Base-by-base conservation (phyloP, 495 filamentous ascomycete species). In the Penicillium crystallinum region DNA sequence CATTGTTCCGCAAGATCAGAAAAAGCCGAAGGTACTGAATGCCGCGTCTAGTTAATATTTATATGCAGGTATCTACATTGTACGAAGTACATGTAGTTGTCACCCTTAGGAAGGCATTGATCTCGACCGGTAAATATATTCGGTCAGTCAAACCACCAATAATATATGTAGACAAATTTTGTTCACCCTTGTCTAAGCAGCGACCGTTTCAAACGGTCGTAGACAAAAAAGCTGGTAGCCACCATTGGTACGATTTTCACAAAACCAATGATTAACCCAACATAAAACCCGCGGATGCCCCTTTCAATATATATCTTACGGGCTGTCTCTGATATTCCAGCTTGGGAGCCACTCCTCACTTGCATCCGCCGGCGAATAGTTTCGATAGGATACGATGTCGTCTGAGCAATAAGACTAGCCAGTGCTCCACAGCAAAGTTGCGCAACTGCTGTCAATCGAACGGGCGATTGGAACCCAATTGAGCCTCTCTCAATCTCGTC, bases 311-410 rank as follows among this genome's bases (percentile, higher is more conserved):
- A 85, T 52, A 97, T 90, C 56, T 77, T 72, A 41, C 60, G 66
- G 23, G 80, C 82, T 6, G 90, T 93, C 71, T 96, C 89, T 17
- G 66, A 71, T 53, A 97, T 88, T 29, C 81, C 71, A 46, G 80
- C 83, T 1, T 88, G 88, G 58, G 93, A 89, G 8, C 91, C 90
- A 6, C 89, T 89, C 27, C 87, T 88, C 0, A 96, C 91, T 66
- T 96, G 91, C 88, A 96, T 96, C 21, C 91, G 77, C 51, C 91
- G 77, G 54, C 91, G 74, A 44, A 96, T 85, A 6, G 96, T 86
- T 64, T 97, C 91, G 1, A 97, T 72, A 3, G 91, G 92, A 66
- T 96, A 97, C 23, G 88, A 86, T 3, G 82, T 80, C 2, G 91
- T 96, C 69, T 97, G 91, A 2, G 88, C 88, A 2, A 92, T 79